Percentiles rank a stretch among this genome's conserved stretches.
Evolutionary conservation across 2,329 filamentous ascomycete species (phyloP).

Genomic region (Mariannaea sp.): DNA sequence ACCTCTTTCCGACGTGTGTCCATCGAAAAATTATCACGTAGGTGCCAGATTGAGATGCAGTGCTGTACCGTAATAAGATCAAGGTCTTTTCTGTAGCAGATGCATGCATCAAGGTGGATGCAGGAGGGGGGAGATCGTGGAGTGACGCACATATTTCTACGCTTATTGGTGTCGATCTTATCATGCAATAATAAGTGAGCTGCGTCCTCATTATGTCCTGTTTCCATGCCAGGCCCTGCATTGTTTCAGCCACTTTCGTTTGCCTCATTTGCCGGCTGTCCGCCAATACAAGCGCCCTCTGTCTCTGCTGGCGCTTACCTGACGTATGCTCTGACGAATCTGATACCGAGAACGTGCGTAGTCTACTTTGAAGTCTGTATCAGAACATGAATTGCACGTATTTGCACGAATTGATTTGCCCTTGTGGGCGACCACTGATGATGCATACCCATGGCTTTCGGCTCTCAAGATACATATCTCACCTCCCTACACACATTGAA

Average conservation of each 20-base stretch:
- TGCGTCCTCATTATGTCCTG: slow-evolving; percentile 1
- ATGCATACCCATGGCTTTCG: no score
- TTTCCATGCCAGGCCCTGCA: slow-evolving; percentile 9
- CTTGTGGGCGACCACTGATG: not conserved
- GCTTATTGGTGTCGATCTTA: slow-evolving; percentile 13
- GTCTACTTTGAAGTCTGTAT: not conserved
- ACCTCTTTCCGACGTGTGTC: no score
- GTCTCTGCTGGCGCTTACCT: not conserved
- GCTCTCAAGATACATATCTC: no score
- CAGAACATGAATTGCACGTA: not conserved
- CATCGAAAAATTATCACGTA: not conserved
- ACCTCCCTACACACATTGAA: no score
- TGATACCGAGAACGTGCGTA: no score
- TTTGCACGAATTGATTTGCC: not conserved
- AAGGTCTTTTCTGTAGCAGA: no score
- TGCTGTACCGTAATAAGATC: no score
- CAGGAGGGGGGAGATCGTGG: slow-evolving; percentile 1
- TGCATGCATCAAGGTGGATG: slow-evolving; percentile 4
- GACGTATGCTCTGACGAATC: no score
- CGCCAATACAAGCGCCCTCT: not conserved
- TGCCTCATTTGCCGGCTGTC: slow-evolving; percentile 1
- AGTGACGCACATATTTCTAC: not conserved
- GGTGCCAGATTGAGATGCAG: not conserved
- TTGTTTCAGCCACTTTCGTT: slow-evolving; percentile 15
- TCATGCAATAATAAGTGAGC: not conserved